Evolutionary conservation across 2,329 filamentous ascomycete genomes (phyloP).

Genomic region (Trematosphaeria pertusa): DNA sequence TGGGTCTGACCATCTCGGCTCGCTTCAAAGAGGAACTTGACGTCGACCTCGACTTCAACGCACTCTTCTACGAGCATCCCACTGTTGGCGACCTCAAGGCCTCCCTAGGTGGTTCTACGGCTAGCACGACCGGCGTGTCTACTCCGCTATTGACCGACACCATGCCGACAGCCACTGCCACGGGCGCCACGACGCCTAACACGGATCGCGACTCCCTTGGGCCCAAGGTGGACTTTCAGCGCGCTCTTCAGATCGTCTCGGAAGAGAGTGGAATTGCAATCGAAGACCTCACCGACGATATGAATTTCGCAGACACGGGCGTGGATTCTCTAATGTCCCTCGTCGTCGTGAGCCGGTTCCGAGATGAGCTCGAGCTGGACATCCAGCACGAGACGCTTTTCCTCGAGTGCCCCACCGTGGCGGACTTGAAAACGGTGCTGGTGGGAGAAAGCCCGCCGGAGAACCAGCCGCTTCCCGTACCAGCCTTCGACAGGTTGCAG

Average conservation of each 20-base stretch:
- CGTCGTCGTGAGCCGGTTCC: constrained; percentile 21
- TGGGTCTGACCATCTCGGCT: constrained; percentile 28
- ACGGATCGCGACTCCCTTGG: not conserved
- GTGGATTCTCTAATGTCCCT: constrained; percentile 44
- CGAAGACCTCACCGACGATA: constrained; percentile 21
- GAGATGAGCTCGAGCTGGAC: constrained; percentile 22
- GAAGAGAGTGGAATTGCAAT: constrained; percentile 21
- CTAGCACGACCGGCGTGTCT: constrained; percentile 6
- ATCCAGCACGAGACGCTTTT: constrained; percentile 10
- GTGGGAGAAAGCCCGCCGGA: constrained; percentile 51
- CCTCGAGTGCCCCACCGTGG: constrained; percentile 63
- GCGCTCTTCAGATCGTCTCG: constrained; percentile 14
- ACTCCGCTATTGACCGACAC: constrained; percentile 26
- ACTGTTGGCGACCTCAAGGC: constrained; percentile 60
- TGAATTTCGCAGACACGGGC: constrained; percentile 38
- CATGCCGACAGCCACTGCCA: constrained; percentile 10
- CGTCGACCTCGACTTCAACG: constrained; percentile 18
- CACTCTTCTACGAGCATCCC: constrained; percentile 62
- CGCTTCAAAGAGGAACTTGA: constrained; percentile 34
- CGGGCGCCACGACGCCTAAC: constrained; percentile 13
- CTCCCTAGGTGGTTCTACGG: constrained; percentile 43
- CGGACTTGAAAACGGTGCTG: constrained; percentile 66
- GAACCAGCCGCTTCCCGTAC: not conserved
- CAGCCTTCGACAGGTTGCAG: not conserved
- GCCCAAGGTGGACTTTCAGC: no score